These are phyloP conservation scores for Reticulascus tulasneorum DNA, from an alignment of 2,329 filamentous ascomycete species.

Conservation along the genomic window DNA sequence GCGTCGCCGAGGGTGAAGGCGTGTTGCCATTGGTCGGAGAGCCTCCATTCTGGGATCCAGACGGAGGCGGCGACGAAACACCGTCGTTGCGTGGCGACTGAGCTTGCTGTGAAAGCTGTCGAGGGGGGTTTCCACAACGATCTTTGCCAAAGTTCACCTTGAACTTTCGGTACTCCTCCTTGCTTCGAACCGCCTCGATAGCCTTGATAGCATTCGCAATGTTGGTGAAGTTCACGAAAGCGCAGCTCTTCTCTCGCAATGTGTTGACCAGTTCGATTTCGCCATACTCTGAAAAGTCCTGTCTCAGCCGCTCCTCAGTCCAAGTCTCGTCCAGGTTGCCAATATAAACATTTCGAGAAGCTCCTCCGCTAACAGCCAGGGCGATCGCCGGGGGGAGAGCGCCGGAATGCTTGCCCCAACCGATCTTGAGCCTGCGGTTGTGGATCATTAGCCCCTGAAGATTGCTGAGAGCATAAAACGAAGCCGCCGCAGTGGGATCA, in stretches of 20 bases:
- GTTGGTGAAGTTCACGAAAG: constrained; percentile 99
- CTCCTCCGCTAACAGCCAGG: constrained; percentile 90
- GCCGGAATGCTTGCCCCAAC: constrained; percentile 98
- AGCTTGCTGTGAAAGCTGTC: constrained; percentile 69
- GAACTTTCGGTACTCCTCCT: constrained; percentile 96
- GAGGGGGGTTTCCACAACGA: constrained; percentile 90
- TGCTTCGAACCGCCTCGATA: constrained; percentile 90
- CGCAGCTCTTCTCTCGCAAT: constrained; percentile 96
- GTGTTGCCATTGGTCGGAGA: constrained; percentile 51
- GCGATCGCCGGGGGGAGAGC: constrained; percentile 94
- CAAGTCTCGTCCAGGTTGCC: constrained; percentile 96
- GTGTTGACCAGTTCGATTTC: constrained; percentile 98
- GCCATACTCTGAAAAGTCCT: constrained; percentile 95
- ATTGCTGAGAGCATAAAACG: constrained; percentile 97
- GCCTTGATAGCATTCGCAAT: constrained; percentile 99
- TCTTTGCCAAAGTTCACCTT: constrained; percentile 99
- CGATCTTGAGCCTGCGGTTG: constrained; percentile 95
- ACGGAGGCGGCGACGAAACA: constrained; percentile 52
- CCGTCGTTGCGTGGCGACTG: constrained; percentile 65
- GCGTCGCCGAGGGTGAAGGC: constrained; percentile 46
- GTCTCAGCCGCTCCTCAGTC: constrained; percentile 91
- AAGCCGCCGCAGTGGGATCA: constrained; percentile 93
- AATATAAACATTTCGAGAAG: constrained; percentile 97
- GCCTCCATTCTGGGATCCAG: constrained; percentile 50
- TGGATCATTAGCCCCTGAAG: constrained; percentile 98